Base-by-base conservation (phyloP, 1,284 basidiomycete species). In the Pascua sp. region DNA sequence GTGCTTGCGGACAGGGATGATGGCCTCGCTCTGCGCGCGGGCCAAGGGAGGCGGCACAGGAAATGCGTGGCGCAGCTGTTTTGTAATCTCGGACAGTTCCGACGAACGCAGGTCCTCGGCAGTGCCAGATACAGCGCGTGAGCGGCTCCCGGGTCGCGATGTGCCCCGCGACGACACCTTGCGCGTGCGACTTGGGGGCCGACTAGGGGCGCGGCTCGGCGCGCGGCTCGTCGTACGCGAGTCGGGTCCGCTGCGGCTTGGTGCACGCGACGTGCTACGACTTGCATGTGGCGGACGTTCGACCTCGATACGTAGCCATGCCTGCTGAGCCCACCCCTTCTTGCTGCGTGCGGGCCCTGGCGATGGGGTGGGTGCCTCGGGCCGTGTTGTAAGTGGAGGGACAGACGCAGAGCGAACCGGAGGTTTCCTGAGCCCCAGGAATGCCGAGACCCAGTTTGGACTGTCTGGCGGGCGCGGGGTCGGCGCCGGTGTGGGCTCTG, bases 361-460 rank as follows among this genome's bases (percentile, higher is more conserved):
- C 5, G 51, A 16, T 5, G 47, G 39, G 44, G 59, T 39, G 42
- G 66, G 40, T 8, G 51, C 13, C 8, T 56, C 36, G 8, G 60
- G 36, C 13, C 56, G 47, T 16, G 24, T 37, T 1, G 24, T 41
- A 0, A 53, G 44, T 5, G 69, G 63, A 0, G 69, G 67, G 0
- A 67, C 60, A 1, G 65, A 67, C 10, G 59, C 60, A 3, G 66
- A 67, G 7, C 68, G 57, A 4, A 60, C 43, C 9, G 63, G 42
- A 2, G 57, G 18, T 16, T 56, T 53, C 1, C 62, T 52, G 8
- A 63, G 47, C 2, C 61, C 58, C 5, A 65, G 52, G 5, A 65
- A 47, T 9, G 24, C 50, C n/a, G 63, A 52, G n/a, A 65, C 52
- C 62, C 62, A 64, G 32, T 44, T 48, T 40, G 53, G 49, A 5